phyloP scores from a whole-genome alignment of 495 filamentous ascomycete species.

The Thermochaetoides thermophila region DNA sequence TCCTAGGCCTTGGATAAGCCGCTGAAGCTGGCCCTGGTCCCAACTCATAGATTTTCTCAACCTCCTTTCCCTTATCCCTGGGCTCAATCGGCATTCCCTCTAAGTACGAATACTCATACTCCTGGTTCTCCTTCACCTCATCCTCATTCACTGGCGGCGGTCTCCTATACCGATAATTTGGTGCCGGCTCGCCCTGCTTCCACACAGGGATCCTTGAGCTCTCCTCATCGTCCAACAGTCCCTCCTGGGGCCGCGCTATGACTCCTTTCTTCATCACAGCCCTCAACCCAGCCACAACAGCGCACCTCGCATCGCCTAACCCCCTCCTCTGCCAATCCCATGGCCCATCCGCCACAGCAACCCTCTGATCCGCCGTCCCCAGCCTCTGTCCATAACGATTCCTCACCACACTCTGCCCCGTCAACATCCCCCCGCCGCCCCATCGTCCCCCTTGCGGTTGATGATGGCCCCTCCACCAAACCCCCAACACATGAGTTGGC shows the following conservation, averaged over 20 bases:
- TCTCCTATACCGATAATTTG: constrained; percentile 8
- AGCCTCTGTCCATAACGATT: constrained; percentile 17
- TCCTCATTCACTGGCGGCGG: constrained; percentile 9
- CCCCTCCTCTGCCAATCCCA: constrained; percentile 16
- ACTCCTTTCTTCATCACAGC: constrained; percentile 5
- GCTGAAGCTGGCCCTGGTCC: no score
- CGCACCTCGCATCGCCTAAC: constrained; percentile 10
- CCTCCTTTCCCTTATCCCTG: constrained; percentile 2
- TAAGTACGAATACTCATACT: constrained; percentile 8
- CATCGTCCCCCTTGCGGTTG: not conserved
- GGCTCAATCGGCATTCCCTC: constrained; percentile 5
- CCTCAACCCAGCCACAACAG: constrained; percentile 7
- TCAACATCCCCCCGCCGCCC: constrained; percentile 3
- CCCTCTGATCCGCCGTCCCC: constrained; percentile 17
- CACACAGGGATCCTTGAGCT: constrained; percentile 3
- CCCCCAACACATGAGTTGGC: no score
- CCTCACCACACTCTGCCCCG: constrained; percentile 10
- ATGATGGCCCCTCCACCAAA: not conserved
- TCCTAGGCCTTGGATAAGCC: no score
- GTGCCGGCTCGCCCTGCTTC: constrained; percentile 10
- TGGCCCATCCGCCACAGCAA: constrained; percentile 10
- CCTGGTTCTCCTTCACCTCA: constrained; percentile 4
- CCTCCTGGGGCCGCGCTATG: not conserved
- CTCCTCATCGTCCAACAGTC: not conserved
- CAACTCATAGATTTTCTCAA: no score